These are phyloP conservation scores for Colletotrichum costaricense DNA, from an alignment of 2,329 filamentous ascomycete genomes.

Conservation along the genomic window DNA sequence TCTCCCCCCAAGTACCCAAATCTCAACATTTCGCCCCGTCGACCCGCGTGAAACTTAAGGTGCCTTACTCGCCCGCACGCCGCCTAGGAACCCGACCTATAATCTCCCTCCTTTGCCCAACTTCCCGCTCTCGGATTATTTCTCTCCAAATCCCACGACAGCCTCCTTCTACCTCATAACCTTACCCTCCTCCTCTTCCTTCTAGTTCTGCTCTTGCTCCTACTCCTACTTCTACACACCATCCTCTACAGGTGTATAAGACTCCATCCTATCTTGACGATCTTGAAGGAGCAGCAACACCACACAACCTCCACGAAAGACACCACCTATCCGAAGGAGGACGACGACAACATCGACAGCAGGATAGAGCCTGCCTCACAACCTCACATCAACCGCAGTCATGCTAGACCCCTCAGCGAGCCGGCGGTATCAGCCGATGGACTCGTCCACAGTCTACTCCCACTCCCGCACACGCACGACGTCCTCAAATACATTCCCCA, in stretches of 20 bases:
- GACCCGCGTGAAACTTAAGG: conserved; percentile 1
- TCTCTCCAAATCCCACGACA: not conserved
- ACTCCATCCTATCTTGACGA: not conserved
- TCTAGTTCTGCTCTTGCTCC: not conserved
- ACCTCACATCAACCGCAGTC: not conserved
- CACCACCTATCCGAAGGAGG: not conserved
- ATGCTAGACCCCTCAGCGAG: conserved; percentile 39
- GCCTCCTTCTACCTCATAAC: not conserved
- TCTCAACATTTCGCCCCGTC: conserved; percentile 13
- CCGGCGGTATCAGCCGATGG: conserved; percentile 39
- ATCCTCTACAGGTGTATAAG: not conserved
- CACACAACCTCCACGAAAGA: not conserved
- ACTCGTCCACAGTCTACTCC: conserved; percentile 53
- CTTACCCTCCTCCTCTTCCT: not conserved
- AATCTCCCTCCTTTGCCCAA: conserved; percentile 14
- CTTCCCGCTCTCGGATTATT: not conserved
- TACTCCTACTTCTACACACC: not conserved
- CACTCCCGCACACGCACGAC: conserved; percentile 68
- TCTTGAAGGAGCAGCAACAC: not conserved
- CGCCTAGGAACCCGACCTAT: not conserved
- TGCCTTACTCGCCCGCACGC: not conserved
- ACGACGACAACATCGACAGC: not conserved
- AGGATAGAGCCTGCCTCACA: conserved; percentile 9
- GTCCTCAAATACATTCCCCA: conserved; percentile 65
- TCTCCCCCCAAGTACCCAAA: not conserved